A percentile compares a stretch with the other conserved stretches of the same genome.
Conservation (phyloP, 169 alveolate species). For the Eimeria acervulina region DNA sequence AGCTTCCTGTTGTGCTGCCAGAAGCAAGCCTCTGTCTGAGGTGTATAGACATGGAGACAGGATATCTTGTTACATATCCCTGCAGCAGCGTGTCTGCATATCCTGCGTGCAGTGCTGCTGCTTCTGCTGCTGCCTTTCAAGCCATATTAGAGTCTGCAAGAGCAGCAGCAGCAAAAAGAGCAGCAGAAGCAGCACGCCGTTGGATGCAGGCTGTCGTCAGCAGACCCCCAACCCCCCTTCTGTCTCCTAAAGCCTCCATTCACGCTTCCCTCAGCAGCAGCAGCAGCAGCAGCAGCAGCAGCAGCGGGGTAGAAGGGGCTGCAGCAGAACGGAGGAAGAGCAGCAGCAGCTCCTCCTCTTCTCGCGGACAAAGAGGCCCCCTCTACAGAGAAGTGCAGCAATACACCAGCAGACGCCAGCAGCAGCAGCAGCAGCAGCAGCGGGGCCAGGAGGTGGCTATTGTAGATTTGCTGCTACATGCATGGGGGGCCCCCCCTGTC, state of each 20-base stretch:
- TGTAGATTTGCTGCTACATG: slow-evolving; percentile 11
- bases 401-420: not conserved
- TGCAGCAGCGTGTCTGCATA: not conserved
- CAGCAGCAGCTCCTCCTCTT: not conserved
- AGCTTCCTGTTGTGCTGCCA: not conserved
- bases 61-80: not conserved
- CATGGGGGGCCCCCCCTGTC: not conserved
- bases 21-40: not conserved
- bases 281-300: slow-evolving; percentile 32
- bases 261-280: not conserved
- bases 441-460: not conserved
- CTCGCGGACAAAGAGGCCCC: not conserved
- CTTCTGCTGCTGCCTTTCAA: slow-evolving; percentile 32
- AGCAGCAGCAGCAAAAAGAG: slow-evolving; percentile 53
- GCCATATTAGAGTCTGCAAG: not conserved
- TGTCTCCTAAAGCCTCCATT: not conserved
- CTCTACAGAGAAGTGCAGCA: not conserved
- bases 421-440: slow-evolving; percentile 8
- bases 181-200: not conserved
- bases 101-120: not conserved
- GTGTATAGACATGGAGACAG: not conserved
- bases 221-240: not conserved
- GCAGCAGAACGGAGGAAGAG: not conserved
- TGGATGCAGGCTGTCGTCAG: not conserved
- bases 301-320: not conserved